Percentiles rank a stretch among this genome's conserved stretches.
phyloP scores from a whole-genome alignment of 495 filamentous ascomycete species.

The Penicillium argentinense region DNA sequence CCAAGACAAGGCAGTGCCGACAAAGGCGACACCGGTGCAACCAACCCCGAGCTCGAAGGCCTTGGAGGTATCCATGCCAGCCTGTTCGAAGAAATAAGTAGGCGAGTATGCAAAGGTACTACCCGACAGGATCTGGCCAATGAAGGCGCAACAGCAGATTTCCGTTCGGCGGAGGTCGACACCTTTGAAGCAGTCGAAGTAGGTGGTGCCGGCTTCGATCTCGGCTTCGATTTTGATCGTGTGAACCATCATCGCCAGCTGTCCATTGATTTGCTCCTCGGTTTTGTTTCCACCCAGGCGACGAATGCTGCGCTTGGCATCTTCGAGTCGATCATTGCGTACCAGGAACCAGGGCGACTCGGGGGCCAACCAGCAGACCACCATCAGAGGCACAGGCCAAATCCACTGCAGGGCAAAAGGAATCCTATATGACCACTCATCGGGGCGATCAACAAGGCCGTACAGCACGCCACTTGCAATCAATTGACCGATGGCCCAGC shows the following conservation, averaged over 20 bases:
- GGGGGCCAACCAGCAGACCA: constrained; percentile 56
- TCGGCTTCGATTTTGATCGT: constrained; percentile 61
- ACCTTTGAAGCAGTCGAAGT: constrained; percentile 70
- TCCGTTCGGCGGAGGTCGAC: constrained; percentile 69
- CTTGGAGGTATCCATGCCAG: constrained; percentile 54
- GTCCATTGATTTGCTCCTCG: constrained; percentile 35
- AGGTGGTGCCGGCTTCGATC: constrained; percentile 56
- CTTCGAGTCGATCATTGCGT: constrained; percentile 52
- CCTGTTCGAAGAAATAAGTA: constrained; percentile 70
- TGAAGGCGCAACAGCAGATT: constrained; percentile 67
- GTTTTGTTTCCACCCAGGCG: constrained; percentile 52
- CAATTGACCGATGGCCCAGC: constrained; percentile 67
- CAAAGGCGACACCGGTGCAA: constrained; percentile 60
- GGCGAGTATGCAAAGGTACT: constrained; percentile 70
- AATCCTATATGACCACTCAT: constrained; percentile 51
- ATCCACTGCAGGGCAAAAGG: constrained; percentile 67
- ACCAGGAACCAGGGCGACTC: constrained; percentile 67
- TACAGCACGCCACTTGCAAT: constrained; percentile 55
- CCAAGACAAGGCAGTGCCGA: constrained; percentile 56
- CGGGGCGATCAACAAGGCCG: constrained; percentile 36
- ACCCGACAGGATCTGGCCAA: constrained; percentile 71
- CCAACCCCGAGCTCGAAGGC: constrained; percentile 53
- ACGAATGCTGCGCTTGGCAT: constrained; percentile 41
- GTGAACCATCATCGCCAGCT: constrained; percentile 59
- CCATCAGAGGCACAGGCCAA: constrained; percentile 60